Evolutionary conservation across 2,329 filamentous ascomycete genomes (phyloP).

Genomic region (Tolypocladium album): DNA sequence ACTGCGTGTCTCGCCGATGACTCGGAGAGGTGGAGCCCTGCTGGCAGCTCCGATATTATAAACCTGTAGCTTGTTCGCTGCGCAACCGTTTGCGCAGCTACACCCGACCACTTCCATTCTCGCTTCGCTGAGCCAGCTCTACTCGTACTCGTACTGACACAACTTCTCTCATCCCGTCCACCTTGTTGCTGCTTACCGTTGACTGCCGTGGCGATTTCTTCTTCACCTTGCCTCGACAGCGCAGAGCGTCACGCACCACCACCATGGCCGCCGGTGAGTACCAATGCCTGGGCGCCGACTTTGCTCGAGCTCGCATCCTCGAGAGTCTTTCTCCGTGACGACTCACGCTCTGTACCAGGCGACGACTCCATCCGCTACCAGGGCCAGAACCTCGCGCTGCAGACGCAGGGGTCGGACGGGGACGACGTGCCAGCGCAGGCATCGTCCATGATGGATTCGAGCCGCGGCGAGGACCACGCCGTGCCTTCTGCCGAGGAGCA

Average conservation of each 20-base stretch:
- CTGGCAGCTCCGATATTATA: background rate
- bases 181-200: background rate
- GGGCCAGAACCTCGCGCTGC: conserved; percentile 7
- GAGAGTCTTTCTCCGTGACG: background rate
- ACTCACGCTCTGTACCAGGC: background rate
- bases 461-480: conserved; percentile 10
- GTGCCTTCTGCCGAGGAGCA: conserved; percentile 12
- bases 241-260: background rate
- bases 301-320: background rate
- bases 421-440: conserved; percentile 15
- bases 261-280: background rate
- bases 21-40: background rate
- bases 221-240: background rate
- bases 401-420: conserved; percentile 18
- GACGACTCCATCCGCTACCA: background rate
- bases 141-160: background rate
- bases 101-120: background rate
- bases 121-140: background rate
- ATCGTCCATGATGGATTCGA: conserved; percentile 11
- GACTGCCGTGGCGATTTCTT: background rate
- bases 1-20: background rate
- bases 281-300: background rate
- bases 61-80: background rate
- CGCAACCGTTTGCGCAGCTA: background rate
- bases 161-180: background rate